These are phyloP conservation scores for Tricholoma terreum DNA, from an alignment of 768 basidiomycete species.

Conservation along the genomic window DNA sequence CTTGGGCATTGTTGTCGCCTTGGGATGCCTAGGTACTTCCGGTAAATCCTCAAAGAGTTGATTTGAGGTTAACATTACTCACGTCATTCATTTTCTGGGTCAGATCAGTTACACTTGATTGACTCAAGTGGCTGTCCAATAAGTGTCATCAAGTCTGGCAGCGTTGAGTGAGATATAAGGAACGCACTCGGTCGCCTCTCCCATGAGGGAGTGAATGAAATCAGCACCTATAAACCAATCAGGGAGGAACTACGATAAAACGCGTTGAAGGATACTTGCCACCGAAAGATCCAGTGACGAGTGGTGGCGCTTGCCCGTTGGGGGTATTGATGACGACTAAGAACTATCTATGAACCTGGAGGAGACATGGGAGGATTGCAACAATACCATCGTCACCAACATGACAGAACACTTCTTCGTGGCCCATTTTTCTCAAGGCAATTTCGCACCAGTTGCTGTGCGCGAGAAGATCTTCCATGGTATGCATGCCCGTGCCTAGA, in stretches of 20 bases:
- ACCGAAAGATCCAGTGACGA: constrained; percentile 71
- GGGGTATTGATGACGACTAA: constrained; percentile 49
- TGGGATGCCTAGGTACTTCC: constrained; percentile 25
- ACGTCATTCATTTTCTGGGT: constrained; percentile 47
- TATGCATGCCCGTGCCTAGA: constrained; percentile 65
- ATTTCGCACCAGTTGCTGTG: constrained; percentile 84
- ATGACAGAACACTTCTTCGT: constrained; percentile 73
- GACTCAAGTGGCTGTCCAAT: constrained; percentile 47
- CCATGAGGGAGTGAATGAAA: constrained; percentile 63
- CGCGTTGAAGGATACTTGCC: constrained; percentile 21
- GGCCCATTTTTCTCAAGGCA: constrained; percentile 64
- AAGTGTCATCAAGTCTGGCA: neutral
- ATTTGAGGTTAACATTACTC: constrained; percentile 1
- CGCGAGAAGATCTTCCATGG: constrained; percentile 71
- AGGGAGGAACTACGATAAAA: neutral
- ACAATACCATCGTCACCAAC: constrained; percentile 61
- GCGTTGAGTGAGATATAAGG: neutral
- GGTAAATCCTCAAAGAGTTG: neutral
- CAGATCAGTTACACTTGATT: constrained; percentile 59
- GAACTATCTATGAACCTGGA: neutral
- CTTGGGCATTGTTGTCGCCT: constrained; percentile 33
- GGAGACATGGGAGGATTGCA: neutral
- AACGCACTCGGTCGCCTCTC: constrained; percentile 61
- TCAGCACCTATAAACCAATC: constrained; percentile 40
- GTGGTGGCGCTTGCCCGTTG: constrained; percentile 53